Evolutionary conservation across 2,329 filamentous ascomycete species (phyloP).

Genomic region (Biscogniauxia marginata): DNA sequence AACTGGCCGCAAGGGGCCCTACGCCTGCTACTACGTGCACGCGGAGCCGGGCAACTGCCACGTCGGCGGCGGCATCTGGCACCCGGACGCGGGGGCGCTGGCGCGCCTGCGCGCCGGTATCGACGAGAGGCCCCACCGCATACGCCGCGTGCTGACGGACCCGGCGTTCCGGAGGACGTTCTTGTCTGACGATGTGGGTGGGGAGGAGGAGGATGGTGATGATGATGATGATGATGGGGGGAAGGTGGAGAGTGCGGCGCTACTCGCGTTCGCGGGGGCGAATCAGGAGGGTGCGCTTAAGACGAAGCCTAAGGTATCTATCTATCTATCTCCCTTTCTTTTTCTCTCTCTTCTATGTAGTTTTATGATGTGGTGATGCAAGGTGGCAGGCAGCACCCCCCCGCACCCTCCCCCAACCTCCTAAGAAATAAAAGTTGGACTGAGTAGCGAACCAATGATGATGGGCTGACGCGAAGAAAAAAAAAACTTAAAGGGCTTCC

Average conservation of each 20-base stretch:
- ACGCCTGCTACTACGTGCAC: slow-evolving; percentile 87
- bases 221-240: too few relatives aligned
- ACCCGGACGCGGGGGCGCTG: slow-evolving; percentile 67
- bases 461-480: neutral
- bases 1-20: slow-evolving; percentile 82
- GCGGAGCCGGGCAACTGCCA: slow-evolving; percentile 71
- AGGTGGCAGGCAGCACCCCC: too few relatives aligned
- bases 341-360: neutral
- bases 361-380: slow-evolving; percentile 1
- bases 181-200: slow-evolving; percentile 46
- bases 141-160: slow-evolving; percentile 66
- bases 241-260: slow-evolving; percentile 43
- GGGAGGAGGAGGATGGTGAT: slow-evolving; percentile 24
- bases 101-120: slow-evolving; percentile 70
- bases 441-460: too few relatives aligned
- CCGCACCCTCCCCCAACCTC: too few relatives aligned
- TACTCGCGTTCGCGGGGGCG: slow-evolving; percentile 67
- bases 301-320: slow-evolving; percentile 75
- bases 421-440: neutral
- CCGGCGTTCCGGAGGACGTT: slow-evolving; percentile 62
- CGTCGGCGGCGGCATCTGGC: slow-evolving; percentile 80
- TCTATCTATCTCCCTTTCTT: slow-evolving; percentile 1
- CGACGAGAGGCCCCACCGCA: slow-evolving; percentile 67
- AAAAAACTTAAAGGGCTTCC: slow-evolving; percentile 61
- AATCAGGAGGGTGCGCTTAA: slow-evolving; percentile 79